Evolutionary conservation across 192 early-diverging fungal species (phyloP).

Genomic region (Linnemannia zychae): DNA sequence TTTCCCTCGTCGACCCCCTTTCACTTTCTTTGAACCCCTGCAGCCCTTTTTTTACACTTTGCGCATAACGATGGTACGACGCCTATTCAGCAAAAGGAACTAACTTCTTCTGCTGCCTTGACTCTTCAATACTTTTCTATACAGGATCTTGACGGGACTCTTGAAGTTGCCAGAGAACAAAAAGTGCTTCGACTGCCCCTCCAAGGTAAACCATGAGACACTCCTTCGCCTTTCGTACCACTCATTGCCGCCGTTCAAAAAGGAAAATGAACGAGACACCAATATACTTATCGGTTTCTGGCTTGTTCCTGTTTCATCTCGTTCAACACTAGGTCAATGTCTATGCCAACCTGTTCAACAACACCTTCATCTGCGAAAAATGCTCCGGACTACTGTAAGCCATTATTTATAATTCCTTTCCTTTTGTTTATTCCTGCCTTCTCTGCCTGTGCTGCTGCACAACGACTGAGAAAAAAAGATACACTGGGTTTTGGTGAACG

Average conservation of each 20-base stretch:
- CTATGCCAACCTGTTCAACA: slow-evolving; percentile 67
- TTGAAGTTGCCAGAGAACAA: slow-evolving; percentile 64
- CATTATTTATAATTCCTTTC: neutral
- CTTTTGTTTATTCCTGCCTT: neutral
- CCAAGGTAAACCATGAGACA: slow-evolving; percentile 46
- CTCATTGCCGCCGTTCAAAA: no score
- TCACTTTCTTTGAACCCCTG: neutral
- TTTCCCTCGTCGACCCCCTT: neutral
- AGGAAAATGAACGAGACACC: no score
- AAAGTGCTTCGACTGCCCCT: slow-evolving; percentile 68
- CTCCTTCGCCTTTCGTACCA: neutral
- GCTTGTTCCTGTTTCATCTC: neutral
- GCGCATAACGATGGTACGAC: neutral
- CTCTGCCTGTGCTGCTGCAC: slow-evolving; percentile 3
- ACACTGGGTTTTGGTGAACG: neutral
- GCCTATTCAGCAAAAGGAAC: neutral
- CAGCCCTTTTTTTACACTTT: neutral
- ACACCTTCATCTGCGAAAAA: slow-evolving; percentile 67
- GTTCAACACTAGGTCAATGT: slow-evolving; percentile 60
- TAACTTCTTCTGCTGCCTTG: neutral
- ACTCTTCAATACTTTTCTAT: neutral
- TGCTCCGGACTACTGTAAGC: slow-evolving; percentile 72
- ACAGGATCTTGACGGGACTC: slow-evolving; percentile 52
- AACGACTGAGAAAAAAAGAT: neutral
- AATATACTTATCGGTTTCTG: neutral